These are phyloP conservation scores for Stropharia rugosoannulata DNA, from an alignment of 768 basidiomycete genomes.

Conservation along the genomic window DNA sequence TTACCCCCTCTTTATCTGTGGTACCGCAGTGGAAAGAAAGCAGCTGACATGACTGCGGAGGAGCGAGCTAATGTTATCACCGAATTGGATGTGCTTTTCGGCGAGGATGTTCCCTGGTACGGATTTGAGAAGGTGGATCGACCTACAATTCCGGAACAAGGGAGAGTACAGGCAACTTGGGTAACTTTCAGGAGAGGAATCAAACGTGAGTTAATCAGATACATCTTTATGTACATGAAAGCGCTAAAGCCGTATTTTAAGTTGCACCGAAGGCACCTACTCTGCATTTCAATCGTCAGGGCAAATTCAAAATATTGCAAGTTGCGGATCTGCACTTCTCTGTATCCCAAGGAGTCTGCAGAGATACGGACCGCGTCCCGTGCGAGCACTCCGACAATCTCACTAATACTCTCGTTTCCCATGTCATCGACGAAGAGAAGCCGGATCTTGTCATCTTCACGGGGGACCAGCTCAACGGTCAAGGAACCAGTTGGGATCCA, in stretches of 20 bases:
- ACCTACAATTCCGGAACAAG: conserved; percentile 47
- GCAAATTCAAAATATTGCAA: conserved; percentile 87
- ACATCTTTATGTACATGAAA: conserved; percentile 1
- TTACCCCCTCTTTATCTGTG: conserved; percentile 67
- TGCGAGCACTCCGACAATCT: conserved; percentile 72
- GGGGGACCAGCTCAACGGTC: conserved; percentile 94
- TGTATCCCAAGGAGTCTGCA: conserved; percentile 74
- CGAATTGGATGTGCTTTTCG: conserved; percentile 89
- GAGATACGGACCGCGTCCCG: conserved; percentile 64
- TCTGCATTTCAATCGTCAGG: conserved; percentile 79
- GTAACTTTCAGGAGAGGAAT: conserved; percentile 72
- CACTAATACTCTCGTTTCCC: conserved; percentile 71
- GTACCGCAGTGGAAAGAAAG: conserved; percentile 72
- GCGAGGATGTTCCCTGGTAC: conserved; percentile 81
- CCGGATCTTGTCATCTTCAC: conserved; percentile 92
- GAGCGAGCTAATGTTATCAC: conserved; percentile 72
- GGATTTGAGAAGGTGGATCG: conserved; percentile 78
- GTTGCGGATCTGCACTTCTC: conserved; percentile 95
- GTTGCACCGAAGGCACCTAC: conserved; percentile 72
- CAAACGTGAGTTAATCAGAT: conserved; percentile 49
- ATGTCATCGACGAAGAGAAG: conserved; percentile 73
- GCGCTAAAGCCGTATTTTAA: conserved; percentile 22
- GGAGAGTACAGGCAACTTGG: conserved; percentile 51
- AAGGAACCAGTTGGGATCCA: conserved; percentile 87
- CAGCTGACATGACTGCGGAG: conserved; percentile 55